A percentile compares a stretch with the other conserved stretches of the same genome.
Conservation (phyloP, 2,329 filamentous ascomycete species). For the Microdochium trichocladiopsis region DNA sequence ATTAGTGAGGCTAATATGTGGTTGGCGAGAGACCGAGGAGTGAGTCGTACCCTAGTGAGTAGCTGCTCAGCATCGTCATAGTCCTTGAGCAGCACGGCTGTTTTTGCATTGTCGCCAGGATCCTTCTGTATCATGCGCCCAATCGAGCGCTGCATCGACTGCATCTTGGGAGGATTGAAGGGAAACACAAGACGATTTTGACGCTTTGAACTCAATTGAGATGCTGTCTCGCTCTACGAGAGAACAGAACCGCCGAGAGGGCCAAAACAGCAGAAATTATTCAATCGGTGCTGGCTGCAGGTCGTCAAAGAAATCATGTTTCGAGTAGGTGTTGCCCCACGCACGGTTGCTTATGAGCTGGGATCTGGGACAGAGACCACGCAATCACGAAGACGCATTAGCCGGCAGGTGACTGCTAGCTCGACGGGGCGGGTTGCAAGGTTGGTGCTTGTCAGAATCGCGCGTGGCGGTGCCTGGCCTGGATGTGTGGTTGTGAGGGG, state of each 20-base stretch:
- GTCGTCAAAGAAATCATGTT: no score
- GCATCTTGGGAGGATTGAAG: conserved; percentile 19
- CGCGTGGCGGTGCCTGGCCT: not conserved
- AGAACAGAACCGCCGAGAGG: no score
- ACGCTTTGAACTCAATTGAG: no score
- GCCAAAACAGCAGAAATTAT: no score
- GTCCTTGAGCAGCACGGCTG: conserved; percentile 67
- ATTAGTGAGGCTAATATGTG: not conserved
- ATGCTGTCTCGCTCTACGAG: no score
- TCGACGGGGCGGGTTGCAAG: not conserved
- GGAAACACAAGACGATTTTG: no score
- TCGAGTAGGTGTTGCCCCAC: no score
- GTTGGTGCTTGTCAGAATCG: not conserved
- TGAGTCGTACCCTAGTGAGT: conserved; percentile 54
- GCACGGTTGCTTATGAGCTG: no score
- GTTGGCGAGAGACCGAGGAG: not conserved
- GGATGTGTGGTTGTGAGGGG: not conserved
- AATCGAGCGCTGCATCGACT: conserved; percentile 68
- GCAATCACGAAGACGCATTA: not conserved
- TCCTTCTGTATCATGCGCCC: conserved; percentile 62
- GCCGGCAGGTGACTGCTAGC: not conserved
- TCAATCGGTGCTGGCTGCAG: no score
- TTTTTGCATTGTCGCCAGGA: conserved; percentile 69
- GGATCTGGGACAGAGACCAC: not conserved
- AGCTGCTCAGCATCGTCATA: conserved; percentile 75